phyloP scores from a whole-genome alignment of 2,329 filamentous ascomycete species.

The Aspergillus proliferans region DNA sequence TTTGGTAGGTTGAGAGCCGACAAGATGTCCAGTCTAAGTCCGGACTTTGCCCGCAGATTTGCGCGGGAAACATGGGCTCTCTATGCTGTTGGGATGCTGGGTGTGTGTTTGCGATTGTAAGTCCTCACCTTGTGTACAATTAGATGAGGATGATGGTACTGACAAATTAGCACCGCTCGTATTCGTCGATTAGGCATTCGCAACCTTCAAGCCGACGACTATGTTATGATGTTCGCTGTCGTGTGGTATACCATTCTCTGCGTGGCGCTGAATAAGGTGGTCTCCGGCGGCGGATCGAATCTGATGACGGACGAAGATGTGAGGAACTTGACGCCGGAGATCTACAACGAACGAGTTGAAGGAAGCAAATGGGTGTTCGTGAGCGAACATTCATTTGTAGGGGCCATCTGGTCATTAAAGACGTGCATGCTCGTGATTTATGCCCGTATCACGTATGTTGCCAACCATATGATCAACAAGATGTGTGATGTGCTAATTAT shows the following conservation, averaged over 20 bases:
- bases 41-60: slow-evolving; percentile 24
- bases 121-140: slow-evolving; percentile 8
- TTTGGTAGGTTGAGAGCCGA: slow-evolving; percentile 13
- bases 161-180: slow-evolving; percentile 27
- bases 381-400: slow-evolving; percentile 57
- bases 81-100: slow-evolving; percentile 34
- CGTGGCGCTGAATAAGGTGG: slow-evolving; percentile 49
- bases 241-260: slow-evolving; percentile 53
- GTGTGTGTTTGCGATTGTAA: slow-evolving; percentile 34
- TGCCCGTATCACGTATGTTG: slow-evolving; percentile 41
- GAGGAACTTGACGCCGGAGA: slow-evolving; percentile 40
- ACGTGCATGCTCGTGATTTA: slow-evolving; percentile 50
- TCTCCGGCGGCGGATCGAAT: slow-evolving; percentile 53
- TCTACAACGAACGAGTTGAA: slow-evolving; percentile 37
- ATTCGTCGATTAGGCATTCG: slow-evolving; percentile 41
- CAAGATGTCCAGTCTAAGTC: slow-evolving; percentile 24
- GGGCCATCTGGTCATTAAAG: slow-evolving; percentile 49
- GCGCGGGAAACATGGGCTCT: slow-evolving; percentile 36
- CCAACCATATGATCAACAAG: background rate
- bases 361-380: slow-evolving; percentile 60
- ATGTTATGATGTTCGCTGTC: slow-evolving; percentile 49
- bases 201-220: slow-evolving; percentile 52
- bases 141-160: background rate
- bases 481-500: slow-evolving; percentile 1
- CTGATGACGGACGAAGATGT: slow-evolving; percentile 49